phyloP scores from a whole-genome alignment of 2,329 filamentous ascomycete species.

The Arthrobotrys musiformis region DNA sequence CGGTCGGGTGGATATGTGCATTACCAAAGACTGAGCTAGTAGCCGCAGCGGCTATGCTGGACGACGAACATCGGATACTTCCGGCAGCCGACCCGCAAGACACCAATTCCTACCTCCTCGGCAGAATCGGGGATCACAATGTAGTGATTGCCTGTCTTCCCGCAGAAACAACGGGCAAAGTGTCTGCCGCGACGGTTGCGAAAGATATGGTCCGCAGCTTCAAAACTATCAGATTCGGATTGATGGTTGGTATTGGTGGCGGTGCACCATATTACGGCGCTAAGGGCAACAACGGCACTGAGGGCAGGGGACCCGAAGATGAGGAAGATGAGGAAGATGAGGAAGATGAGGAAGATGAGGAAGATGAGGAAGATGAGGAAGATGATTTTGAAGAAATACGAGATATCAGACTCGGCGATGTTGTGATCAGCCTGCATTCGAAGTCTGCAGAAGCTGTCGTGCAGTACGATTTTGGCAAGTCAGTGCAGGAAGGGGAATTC shows the following conservation, averaged over 20 bases:
- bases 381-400: neutral
- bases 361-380: neutral
- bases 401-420: constrained; percentile 58
- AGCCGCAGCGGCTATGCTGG: constrained; percentile 55
- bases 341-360: neutral
- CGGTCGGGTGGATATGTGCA: constrained; percentile 58
- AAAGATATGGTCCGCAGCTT: constrained; percentile 56
- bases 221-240: constrained; percentile 38
- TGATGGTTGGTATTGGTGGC: constrained; percentile 60
- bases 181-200: constrained; percentile 55
- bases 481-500: neutral
- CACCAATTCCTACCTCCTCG: constrained; percentile 52
- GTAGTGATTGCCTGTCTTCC: constrained; percentile 57
- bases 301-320: neutral
- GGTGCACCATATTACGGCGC: constrained; percentile 51
- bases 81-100: constrained; percentile 33
- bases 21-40: constrained; percentile 51
- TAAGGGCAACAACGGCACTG: neutral
- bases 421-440: neutral
- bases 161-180: constrained; percentile 45
- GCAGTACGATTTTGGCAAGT: constrained; percentile 9
- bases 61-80: constrained; percentile 41
- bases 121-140: constrained; percentile 54
- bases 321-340: neutral
- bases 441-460: neutral